Evolutionary conservation across 2,329 filamentous ascomycete genomes (phyloP), one percentile per base, ranked within the genome.

Genomic region (Sphaerostilbella broomeana): DNA sequence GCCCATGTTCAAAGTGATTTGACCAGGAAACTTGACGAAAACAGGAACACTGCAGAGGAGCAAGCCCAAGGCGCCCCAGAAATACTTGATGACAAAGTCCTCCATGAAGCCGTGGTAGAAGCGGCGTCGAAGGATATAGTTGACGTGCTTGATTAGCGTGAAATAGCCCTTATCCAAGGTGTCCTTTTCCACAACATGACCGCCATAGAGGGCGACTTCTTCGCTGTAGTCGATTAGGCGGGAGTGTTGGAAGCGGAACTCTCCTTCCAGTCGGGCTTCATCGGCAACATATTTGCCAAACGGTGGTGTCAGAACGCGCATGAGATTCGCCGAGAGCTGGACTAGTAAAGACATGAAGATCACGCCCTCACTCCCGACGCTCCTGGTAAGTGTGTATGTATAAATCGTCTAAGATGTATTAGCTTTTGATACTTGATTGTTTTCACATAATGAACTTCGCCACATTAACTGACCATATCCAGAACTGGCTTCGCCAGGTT

Each of bases 51-150:
- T 94, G 69, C 92, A 98, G 8, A 98, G 79, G 47, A 95, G 63
- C 48, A 98, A 73, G 2, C 92, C 92, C 29, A 98, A 63, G 2
- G 92, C 90, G 27, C 92, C 92, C 92, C 92, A 98, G 64, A 97
- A 92, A 60, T 98, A 98, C 63, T 98, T 98, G 64, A 98, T 95
- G 42, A 97, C 87, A 62, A 95, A 98, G 61, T 98, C 92, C 60
- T 98, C 92, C 90, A 97, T 95, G 55, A 98, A 83, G n/a, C 89
- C 90, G 60, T 98, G 90, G 61, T 97, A 97, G 60, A 98, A 85
- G 34, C 92, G 79, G 46, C 86, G 75, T 26, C 89, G 77, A 46
- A 98, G 67, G 49, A 97, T 95, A 56, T 94, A 82, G 62, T 98
- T 98, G 58, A 98, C 90, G 64, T 98, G 92, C 65, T 95, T 97